Base-by-base conservation (phyloP, 495 filamentous ascomycete species). In the Talaromyces proteolyticus region DNA sequence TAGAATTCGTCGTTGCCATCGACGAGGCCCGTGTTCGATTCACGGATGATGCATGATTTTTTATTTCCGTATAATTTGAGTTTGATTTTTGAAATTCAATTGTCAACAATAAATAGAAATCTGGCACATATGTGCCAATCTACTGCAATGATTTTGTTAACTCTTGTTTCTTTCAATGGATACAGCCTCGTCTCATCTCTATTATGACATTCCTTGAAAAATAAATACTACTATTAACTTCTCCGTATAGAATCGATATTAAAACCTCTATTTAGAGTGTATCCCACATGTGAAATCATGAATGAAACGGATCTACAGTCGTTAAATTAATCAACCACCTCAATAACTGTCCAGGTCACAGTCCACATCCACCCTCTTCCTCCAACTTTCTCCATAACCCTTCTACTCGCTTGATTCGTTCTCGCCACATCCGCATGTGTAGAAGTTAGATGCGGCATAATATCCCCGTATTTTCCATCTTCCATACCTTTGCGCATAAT, bases 1-100 rank as follows among this genome's bases (percentile, higher is more conserved):
- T 77, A 77, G 72, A 77, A 77, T 77, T 77, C 73, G 62, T 77
- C 73, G 73, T 75, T 77, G 72, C 73, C 72, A 77, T 77, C 74
- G 74, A 77, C 63, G 74, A 77, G 74, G 71, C 74, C 72, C 72
- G 74, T 69, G 74, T 77, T 77, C 74, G 74, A 77, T 75, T 77
- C 74, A 69, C 73, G 72, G 71, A 73, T 74, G 68, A 74, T 73
- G 73, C 73, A 75, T 34, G 8, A 34, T 34, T 29, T 34, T 14
- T 34, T 34, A 10, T 34, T 34, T 34, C 2, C 26, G n/a, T 29
- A 34, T 34, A 10, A 2, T 34, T 34, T 34, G 8, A 4, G 1
- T 29, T 34, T 14, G 14, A 34, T 10, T 34, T 34, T 34, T 8
- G 8, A 1, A 34, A 2, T 34, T 14, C 8, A 34, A 2, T 34